Base-by-base conservation (phyloP, 495 filamentous ascomycete species). In the Polyplosphaeria fusca region DNA sequence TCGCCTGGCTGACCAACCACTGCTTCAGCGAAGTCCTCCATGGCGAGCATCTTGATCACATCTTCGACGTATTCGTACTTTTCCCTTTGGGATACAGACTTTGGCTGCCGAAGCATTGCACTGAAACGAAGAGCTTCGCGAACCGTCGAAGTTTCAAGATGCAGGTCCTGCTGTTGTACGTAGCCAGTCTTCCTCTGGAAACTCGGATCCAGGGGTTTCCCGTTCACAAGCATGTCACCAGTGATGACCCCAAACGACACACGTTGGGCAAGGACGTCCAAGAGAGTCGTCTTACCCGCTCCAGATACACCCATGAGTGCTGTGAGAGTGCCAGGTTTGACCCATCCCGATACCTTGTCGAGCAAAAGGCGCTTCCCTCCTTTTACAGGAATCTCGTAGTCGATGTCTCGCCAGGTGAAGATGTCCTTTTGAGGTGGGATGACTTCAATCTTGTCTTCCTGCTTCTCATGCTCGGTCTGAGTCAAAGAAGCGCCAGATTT, bases 121-220 rank as follows among this genome's bases (percentile, higher is more conserved):
- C 82, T 87, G 70, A 95, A 95, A 32, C 79, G 74, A 14, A 95
- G 75, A 27, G 88, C 86, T 67, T 88, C 91, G 38, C 90, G 82
- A 22, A 95, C 90, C 5, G 91, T 96, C 0, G 83, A 81, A 0
- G 89, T 93, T 43, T 86, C 78, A n/a, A 93, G 78, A 69, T 94
- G 90, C 11, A 96, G 80, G 80, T 96, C 91, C 71, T 93, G 89
- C 68, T 96, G 91, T 65, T 96, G 88, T 19, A 93, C 91, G 63
- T 95, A 96, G 24, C 91, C 91, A 1, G 89, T 94, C 73, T 91
- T 91, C 23, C 90, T 85, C 65, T 91, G 88, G 77, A 95, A 95
- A 0, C 86, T 87, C 16, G 79, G 74, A 64, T 92, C 87, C 14
- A 85, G 78, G 30, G 77, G 82, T 19, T 76, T 78, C 0, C 88